Evolutionary conservation across 176 grass and related monocot species (phyloP), one percentile per base, ranked within the genome.

Genomic region (Miscanthus lutarioriparius): DNA sequence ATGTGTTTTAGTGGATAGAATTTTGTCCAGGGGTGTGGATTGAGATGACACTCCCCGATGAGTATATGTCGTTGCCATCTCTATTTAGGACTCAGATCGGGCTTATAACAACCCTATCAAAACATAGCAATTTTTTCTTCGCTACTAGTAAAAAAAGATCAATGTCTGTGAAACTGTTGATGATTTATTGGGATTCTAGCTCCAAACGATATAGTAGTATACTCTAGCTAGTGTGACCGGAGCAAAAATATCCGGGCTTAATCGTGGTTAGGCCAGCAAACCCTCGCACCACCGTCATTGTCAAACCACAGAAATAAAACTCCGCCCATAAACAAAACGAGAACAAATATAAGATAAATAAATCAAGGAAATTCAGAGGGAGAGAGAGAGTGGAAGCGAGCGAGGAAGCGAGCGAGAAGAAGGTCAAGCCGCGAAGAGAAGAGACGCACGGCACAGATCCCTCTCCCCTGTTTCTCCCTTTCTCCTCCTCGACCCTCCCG

Each of bases 361-460:
- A 71, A 77, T 72, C 5, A 33, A 45, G 48, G 36, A 75, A 64
- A 75, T 41, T 12, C 19, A 33, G 22, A 23, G 49, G 17, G 14
- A 75, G 13, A 43, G 64, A 56, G 61, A 5, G 61, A 25, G 22
- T 4, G 58, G 22, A n/a, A 22, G 7, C 37, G 45, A 6, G 72
- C 16, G 56, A 48, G 84, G 47, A 80, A 54, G 70, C 11, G 25
- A 20, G 86, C 25, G 45, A 89, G 67, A 36, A 89, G 72, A 37
- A 83, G 82, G 84, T 78, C 77, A 81, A 89, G 79, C 59, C 74
- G 74, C 15, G 83, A 66, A 71, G 79, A 74, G 39, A 14, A 26
- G 1, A 26, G 54, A 83, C 72, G 72, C 79, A 74, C 75, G 68
- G 17, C 76, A 79, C 80, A 80, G 63, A 87, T 87, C 89, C 72